phyloP scores from a whole-genome alignment of 495 filamentous ascomycete genomes.

The Neurospora sp. region DNA sequence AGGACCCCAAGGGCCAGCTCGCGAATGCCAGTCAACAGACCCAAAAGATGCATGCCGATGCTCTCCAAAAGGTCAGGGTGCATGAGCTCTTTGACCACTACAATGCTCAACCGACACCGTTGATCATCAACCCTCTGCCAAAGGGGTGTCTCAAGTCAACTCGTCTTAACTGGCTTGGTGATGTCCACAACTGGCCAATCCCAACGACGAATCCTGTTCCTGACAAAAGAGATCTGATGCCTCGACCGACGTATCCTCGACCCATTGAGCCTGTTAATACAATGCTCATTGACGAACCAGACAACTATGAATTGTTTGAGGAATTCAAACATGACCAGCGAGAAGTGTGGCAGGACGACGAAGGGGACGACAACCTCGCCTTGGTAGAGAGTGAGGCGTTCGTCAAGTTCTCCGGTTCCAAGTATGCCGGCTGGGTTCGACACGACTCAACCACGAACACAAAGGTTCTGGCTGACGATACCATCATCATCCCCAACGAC shows the following conservation, averaged over 20 bases:
- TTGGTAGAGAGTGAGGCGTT: constrained; percentile 7
- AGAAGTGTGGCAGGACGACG: not conserved
- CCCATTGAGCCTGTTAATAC: constrained; percentile 3
- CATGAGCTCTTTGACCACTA: constrained; percentile 19
- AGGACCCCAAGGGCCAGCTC: constrained; percentile 11
- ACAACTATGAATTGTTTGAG: not conserved
- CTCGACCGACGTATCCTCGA: constrained; percentile 2
- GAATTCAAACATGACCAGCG: not conserved
- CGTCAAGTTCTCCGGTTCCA: not conserved
- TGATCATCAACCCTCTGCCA: constrained; percentile 5
- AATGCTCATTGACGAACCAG: constrained; percentile 3
- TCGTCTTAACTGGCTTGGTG: constrained; percentile 13
- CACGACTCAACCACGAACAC: constrained; percentile 3
- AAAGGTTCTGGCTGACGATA: constrained; percentile 7
- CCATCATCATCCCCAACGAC: not conserved
- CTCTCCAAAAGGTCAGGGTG: constrained; percentile 10
- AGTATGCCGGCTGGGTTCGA: not conserved
- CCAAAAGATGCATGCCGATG: constrained; percentile 12
- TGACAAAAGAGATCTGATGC: constrained; percentile 2
- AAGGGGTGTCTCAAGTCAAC: constrained; percentile 7
- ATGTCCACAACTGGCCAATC: constrained; percentile 7
- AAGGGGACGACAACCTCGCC: constrained; percentile 3
- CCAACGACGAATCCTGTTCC: constrained; percentile 2
- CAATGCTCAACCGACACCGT: constrained; percentile 7
- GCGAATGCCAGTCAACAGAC: constrained; percentile 7